Evolutionary conservation across 2,329 filamentous ascomycete species (phyloP).

Genomic region (Setomelanomma holmii): DNA sequence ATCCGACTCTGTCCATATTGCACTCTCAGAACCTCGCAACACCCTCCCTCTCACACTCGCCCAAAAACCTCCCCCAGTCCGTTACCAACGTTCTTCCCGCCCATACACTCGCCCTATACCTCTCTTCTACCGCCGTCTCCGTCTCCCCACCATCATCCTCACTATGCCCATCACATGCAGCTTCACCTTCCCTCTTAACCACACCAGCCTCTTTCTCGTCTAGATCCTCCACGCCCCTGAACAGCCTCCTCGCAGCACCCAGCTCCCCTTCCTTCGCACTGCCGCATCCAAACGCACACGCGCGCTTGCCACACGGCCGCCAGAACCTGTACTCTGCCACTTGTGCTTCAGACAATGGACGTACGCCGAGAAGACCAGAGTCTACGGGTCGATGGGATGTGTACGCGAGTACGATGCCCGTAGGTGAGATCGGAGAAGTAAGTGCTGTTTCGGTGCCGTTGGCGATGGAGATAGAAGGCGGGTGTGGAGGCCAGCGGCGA

Average conservation of each 20-base stretch:
- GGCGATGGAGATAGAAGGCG: conserved; percentile 31
- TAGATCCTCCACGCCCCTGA: conserved; percentile 32
- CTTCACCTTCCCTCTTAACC: too few species aligned
- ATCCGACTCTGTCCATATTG: not conserved
- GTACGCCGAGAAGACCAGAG: conserved; percentile 38
- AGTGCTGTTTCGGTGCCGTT: conserved; percentile 36
- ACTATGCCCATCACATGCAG: conserved; percentile 7
- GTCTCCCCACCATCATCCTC: not conserved
- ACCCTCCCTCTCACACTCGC: conserved; percentile 27
- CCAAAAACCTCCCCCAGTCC: conserved; percentile 21
- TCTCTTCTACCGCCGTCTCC: not conserved
- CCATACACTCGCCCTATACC: conserved; percentile 14
- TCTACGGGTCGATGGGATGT: conserved; percentile 37
- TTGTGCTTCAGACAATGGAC: conserved; percentile 38
- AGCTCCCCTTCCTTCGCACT: conserved; percentile 33
- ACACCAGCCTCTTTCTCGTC: not conserved
- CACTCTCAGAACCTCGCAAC: conserved; percentile 18
- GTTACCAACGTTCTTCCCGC: conserved; percentile 17
- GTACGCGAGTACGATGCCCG: conserved; percentile 39
- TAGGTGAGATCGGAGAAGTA: conserved; percentile 32
- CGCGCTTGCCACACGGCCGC: conserved; percentile 39
- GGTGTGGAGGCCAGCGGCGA: conserved; percentile 1
- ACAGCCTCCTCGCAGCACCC: conserved; percentile 40
- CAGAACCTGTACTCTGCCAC: conserved; percentile 49
- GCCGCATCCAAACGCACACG: conserved; percentile 44